Evolutionary conservation across 1,284 basidiomycete genomes (phyloP).

Genomic region (Sphagnurus paluster): DNA sequence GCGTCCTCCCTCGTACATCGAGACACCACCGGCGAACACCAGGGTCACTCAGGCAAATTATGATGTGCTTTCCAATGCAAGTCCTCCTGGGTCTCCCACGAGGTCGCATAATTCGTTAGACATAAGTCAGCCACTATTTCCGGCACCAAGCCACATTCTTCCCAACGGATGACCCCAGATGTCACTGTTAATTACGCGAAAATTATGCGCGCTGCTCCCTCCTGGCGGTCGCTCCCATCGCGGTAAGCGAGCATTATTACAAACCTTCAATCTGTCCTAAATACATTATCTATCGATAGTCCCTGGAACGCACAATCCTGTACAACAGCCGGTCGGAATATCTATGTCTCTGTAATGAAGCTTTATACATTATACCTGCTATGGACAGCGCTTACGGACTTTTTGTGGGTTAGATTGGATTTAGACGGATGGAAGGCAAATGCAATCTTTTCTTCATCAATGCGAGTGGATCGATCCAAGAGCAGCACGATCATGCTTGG

Average conservation of each 20-base stretch:
- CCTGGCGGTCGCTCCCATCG: background rate
- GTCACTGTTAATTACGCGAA: background rate
- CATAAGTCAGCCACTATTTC: background rate
- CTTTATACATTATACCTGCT: background rate
- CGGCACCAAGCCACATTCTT: conserved; percentile 5
- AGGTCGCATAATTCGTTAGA: conserved; percentile 10
- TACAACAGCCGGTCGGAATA: background rate
- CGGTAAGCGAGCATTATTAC: no score
- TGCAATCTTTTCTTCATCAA: background rate
- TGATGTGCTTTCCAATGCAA: conserved; percentile 2
- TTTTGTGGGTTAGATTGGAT: background rate
- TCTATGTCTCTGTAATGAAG: background rate
- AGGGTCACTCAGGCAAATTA: conserved; percentile 5
- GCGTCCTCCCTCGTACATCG: conserved; percentile 39
- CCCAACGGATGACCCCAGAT: conserved; percentile 1
- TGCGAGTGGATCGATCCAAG: no score
- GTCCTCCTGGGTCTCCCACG: conserved; percentile 12
- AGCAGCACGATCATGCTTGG: no score
- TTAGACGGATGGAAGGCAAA: background rate
- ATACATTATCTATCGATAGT: background rate
- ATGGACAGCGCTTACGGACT: background rate
- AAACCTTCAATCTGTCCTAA: background rate
- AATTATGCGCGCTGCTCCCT: background rate
- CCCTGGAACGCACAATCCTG: background rate
- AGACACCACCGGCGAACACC: conserved; percentile 2